Evolutionary conservation across 192 early-diverging fungal genomes (phyloP), one percentile per base, ranked within the genome.

Genomic region (Coemansia furcata): DNA sequence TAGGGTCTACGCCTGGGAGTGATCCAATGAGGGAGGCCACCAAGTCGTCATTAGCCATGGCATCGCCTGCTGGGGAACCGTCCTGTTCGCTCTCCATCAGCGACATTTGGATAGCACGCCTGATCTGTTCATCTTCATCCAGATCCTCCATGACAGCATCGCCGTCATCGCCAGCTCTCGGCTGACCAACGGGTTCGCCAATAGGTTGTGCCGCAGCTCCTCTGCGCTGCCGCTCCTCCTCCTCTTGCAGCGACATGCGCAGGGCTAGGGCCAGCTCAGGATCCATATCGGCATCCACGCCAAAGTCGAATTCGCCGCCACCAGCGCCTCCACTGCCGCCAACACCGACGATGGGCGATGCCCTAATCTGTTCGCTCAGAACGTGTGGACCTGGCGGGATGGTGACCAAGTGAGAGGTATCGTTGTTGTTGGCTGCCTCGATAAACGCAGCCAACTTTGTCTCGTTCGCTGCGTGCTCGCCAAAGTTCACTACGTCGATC

Each of bases 231-330:
- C 97, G 87, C 36, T 94, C 95, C 50, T 89, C 88, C 68, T 98
- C 97, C 78, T 99, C 97, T 72, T 96, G 94, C 84, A 98, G 76
- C 23, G 96, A 98, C 82, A 99, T 98, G 66, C 94, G 89, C 60
- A 99, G 75, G 2, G 96, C 95, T 86, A 75, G 49, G 0, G 96
- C 97, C 50, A 99, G 74, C 75, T 98, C 97, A 8, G 95, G 96
- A 74, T 99, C 97, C 68, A 96, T 76, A 62, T 86, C 93, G 38
- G 94, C 92, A 71, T 99, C 97, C 30, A 96, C 92, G 0, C 94
- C 94, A 89, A 95, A 96, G 61, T 95, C 95, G 86, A 93, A 97
- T 19, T 81, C 87, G 6, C 49, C 71, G 47, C 71, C 65, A 35
- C 86, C 88, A 26, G 86, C 88, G 17, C 80, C 83, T 60, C 82